Base-by-base conservation (phyloP, 2,329 filamentous ascomycete genomes). In the Juglanconis oblonga region DNA sequence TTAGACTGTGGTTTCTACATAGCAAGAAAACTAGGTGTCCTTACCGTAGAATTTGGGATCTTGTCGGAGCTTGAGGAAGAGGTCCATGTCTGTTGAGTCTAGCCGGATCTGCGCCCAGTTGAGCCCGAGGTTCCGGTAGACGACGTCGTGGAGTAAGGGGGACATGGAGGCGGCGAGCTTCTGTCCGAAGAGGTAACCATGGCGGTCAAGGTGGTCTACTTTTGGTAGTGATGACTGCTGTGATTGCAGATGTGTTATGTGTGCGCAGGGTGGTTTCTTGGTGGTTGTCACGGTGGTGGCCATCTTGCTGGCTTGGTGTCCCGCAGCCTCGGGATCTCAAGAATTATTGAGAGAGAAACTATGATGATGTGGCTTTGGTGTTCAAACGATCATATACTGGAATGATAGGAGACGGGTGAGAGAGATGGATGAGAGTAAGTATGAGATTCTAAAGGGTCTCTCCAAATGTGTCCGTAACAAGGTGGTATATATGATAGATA, bases 31-130 rank as follows among this genome's bases (percentile, higher is more conserved):
- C 24, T 24, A 24, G 24, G 2, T 24, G 2, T 24, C 24, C 76
- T 47, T 74, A 82, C 86, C 87, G 68, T 87, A 88, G 71, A 87
- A 89, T 65, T 81, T 76, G 14, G 83, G 81, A 64, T 87, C 74
- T 61, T 79, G 77, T 38, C 84, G 78, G 7, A 88, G 74, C 24
- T 75, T 64, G 29, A 85, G 69, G 65, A 84, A 85, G 29, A 72
- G 67, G 7, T 72, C 62, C 64, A 85, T 78, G 64, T 82, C 76
- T 35, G 72, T 72, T 3, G 81, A 83, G 64, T 85, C 83, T 32
- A 84, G 76, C 11, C 82, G 75, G 36, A 78, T 67, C 65, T 85
- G 81, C 58, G 73, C 76, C 79, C 82, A 85, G 44, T 76, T 74
- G 52, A 84, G 71, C 5, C 74, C 74, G 2, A 85, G 72, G 7